Conservation (phyloP, 2,329 filamentous ascomycete genomes). For the Penicillium sp. region DNA sequence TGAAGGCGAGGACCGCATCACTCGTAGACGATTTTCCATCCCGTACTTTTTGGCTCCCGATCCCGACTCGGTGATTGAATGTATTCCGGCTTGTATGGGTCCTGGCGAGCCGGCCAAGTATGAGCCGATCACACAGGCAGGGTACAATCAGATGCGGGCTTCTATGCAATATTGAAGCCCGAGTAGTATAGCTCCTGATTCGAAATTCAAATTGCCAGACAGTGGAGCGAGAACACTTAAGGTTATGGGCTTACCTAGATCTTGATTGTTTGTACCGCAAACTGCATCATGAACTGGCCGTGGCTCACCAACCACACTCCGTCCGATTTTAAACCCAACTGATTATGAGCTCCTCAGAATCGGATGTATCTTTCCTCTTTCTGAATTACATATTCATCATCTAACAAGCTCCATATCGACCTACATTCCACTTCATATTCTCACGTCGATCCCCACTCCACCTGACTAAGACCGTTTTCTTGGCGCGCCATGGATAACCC, state of each 20-base stretch:
- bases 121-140: slow-evolving; percentile 49
- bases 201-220: neutral
- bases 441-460: slow-evolving; percentile 18
- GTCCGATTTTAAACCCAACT: neutral
- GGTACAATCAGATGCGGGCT: slow-evolving; percentile 34
- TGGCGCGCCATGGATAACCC: slow-evolving; percentile 26
- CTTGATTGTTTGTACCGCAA: neutral
- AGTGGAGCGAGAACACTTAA: neutral
- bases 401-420: neutral
- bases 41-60: slow-evolving; percentile 61
- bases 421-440: too few relatives aligned
- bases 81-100: slow-evolving; percentile 51
- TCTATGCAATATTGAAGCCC: slow-evolving; percentile 21
- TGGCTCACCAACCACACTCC: neutral
- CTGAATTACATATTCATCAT: neutral
- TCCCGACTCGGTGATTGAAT: slow-evolving; percentile 54
- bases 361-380: too few relatives aligned
- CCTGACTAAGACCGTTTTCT: slow-evolving; percentile 27
- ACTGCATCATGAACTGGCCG: neutral
- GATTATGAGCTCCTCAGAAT: neutral
- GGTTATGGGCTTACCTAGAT: neutral
- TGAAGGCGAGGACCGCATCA: slow-evolving; percentile 47
- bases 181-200: neutral
- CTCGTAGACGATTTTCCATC: slow-evolving; percentile 59
- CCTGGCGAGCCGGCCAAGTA: slow-evolving; percentile 53